These are phyloP conservation scores for Plasmodium blacklocki DNA, from an alignment of 169 alveolate genomes.

Conservation along the genomic window DNA sequence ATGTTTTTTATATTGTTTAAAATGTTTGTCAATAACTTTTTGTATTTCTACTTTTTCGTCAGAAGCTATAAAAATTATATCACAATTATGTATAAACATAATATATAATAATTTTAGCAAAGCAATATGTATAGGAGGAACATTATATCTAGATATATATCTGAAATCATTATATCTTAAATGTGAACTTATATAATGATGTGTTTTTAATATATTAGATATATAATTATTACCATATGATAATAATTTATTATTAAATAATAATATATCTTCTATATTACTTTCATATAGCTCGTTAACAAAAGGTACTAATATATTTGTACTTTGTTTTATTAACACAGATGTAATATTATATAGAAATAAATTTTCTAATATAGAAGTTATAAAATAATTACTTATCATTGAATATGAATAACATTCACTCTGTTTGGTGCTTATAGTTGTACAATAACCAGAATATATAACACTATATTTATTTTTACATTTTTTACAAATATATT, in stretches of 20 bases:
- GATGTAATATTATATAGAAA: constrained; percentile 18
- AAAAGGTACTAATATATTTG: constrained; percentile 68
- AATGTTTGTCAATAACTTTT: constrained; percentile 21
- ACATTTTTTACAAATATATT: constrained; percentile 29
- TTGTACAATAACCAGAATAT: constrained; percentile 67
- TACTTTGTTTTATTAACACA: constrained; percentile 42
- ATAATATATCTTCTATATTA: constrained; percentile 67
- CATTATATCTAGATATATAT: constrained; percentile 29
- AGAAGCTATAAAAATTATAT: constrained; percentile 39
- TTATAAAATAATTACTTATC: constrained; percentile 44
- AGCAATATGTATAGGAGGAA: constrained; percentile 30
- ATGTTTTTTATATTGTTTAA: constrained; percentile 27
- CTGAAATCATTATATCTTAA: constrained; percentile 59
- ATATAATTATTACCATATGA: constrained; percentile 31
- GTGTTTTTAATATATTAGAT: constrained; percentile 18
- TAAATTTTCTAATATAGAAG: constrained; percentile 7
- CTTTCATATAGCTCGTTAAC: constrained; percentile 36
- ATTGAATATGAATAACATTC: constrained; percentile 23
- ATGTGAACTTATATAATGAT: constrained; percentile 56
- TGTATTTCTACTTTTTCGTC: constrained; percentile 46
- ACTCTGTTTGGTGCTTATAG: constrained; percentile 29
- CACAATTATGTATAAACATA: constrained; percentile 30
- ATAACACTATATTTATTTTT: constrained; percentile 48
- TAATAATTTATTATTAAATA: constrained; percentile 40
- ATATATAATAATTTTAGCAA: constrained; percentile 49